Base-by-base conservation (phyloP, 208 protist genomes). In the Trichomonas vaginalis region DNA sequence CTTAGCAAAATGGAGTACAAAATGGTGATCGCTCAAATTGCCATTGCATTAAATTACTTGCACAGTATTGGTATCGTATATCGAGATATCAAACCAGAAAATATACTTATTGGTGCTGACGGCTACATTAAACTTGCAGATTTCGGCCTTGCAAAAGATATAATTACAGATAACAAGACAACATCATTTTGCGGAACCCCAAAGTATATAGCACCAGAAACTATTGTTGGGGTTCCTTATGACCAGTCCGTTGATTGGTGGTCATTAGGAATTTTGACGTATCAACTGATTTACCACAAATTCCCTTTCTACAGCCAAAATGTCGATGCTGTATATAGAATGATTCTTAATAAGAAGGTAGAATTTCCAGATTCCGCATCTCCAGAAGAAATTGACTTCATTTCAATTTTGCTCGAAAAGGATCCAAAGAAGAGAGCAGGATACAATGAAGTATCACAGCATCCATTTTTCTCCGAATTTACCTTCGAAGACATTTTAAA, bases 1-100 rank as follows among this genome's bases (percentile, higher is more conserved):
- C 97, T 98, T 40, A 88, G 49, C 1, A 96, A 97, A 45, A 70
- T 96, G 70, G 47, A 97, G 2, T 96, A 96, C 0, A 95, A 96
- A 27, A 70, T 70, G 56, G n/a, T 70, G 12, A 49, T 95, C 12
- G 96, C 96, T 8, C 48, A 95, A 56, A 42, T 95, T 79, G 37
- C 42, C 14, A 79, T 17, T 47, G 92, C 92, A 0, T 39, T 95
- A 3, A 79, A 49, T 79, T 95, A 95, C 61, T 39, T 95, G 27
- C 92, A 95, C 35, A 14, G 61, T 27, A 51, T 95, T 0, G 51
- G 51, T n/a, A 92, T 92, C 6, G 86, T 51, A 39, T 51, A 42
- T 47, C 40, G 86, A 48, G 86, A 92, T 39, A 42, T 92, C 0
- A 92, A 92, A 27, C 86, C 45, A 37, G 45, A 51, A 21, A 92